Evolutionary conservation across 75 land plant species (phyloP).

Genomic region (Ceratopteris richardii): DNA sequence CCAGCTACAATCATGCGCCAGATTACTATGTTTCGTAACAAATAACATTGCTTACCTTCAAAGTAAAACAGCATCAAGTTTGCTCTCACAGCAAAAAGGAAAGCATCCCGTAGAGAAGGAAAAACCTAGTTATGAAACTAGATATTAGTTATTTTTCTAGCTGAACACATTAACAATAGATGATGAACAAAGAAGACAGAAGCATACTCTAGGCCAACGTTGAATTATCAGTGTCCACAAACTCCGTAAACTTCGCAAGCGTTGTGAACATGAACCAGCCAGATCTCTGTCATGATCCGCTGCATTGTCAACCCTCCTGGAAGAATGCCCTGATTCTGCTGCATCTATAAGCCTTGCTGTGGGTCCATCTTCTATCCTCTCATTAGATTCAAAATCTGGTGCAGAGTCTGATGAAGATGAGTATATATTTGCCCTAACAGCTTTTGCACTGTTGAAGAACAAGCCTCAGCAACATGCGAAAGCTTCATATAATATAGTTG

Average conservation of each 20-base stretch:
- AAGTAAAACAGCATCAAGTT: conserved; percentile 98
- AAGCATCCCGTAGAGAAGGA: conserved; percentile 63
- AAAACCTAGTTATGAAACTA: conserved; percentile 36
- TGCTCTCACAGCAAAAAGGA: conserved; percentile 60
- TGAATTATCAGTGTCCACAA: conserved; percentile 43
- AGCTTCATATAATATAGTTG: too few relatives aligned
- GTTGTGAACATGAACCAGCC: not conserved
- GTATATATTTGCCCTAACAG: not conserved
- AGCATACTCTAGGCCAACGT: conserved; percentile 73
- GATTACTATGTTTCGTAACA: too few relatives aligned
- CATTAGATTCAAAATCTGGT: not conserved
- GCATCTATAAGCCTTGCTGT: too few relatives aligned
- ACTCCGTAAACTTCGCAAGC: conserved; percentile 37
- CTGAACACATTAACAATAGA: too few relatives aligned
- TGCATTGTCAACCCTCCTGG: not conserved
- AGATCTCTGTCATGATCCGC: not conserved
- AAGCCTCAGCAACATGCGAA: not conserved
- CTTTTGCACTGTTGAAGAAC: not conserved
- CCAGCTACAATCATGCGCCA: not conserved
- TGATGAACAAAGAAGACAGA: too few relatives aligned
- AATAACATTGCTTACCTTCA: too few relatives aligned
- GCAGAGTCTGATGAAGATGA: not conserved
- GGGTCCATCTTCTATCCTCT: not conserved
- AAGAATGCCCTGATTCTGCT: not conserved
- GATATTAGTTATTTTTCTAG: too few relatives aligned